Percentiles rank a stretch among this genome's conserved stretches.
Conservation (phyloP, 129 eudicot species). For the Sambucus nigra region DNA sequence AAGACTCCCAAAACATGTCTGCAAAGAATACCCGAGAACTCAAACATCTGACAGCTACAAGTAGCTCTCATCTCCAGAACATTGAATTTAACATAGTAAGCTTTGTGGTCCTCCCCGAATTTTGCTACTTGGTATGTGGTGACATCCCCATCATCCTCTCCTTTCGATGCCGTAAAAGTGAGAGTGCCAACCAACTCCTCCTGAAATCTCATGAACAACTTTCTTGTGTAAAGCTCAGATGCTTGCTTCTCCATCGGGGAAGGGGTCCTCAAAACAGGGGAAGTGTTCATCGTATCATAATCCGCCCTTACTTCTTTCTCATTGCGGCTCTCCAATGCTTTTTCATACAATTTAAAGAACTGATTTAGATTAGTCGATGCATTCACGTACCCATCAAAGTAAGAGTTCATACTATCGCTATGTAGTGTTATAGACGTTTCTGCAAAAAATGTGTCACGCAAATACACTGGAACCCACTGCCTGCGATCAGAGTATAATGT, state of each 20-base stretch:
- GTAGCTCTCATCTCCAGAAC: conserved; percentile 46
- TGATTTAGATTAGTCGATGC: conserved; percentile 44
- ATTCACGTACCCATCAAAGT: conserved; percentile 47
- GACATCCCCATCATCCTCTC: conserved; percentile 39
- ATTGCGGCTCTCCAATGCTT: conserved; percentile 54
- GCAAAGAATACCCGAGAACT: conserved; percentile 50
- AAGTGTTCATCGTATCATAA: conserved; percentile 45
- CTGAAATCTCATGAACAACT: conserved; percentile 45
- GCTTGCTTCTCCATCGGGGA: conserved; percentile 73
- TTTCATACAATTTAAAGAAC: conserved; percentile 48
- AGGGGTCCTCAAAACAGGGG: conserved; percentile 51
- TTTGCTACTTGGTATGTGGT: conserved; percentile 53
- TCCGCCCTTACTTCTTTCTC: conserved; percentile 64
- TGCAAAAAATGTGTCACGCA: conserved; percentile 48
- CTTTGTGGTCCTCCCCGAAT: conserved; percentile 49
- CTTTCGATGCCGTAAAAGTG: conserved; percentile 49
- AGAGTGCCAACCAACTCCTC: conserved; percentile 59
- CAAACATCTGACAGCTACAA: conserved; percentile 66
- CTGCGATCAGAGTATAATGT: conserved; percentile 37
- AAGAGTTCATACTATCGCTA: conserved; percentile 44
- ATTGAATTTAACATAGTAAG: conserved; percentile 38
- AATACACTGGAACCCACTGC: conserved; percentile 62
- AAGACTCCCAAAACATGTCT: conserved; percentile 60
- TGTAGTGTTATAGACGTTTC: conserved; percentile 48
- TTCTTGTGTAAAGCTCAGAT: conserved; percentile 49